phyloP scores from a whole-genome alignment of 1,284 basidiomycete species.

The Vanrija humicola region DNA sequence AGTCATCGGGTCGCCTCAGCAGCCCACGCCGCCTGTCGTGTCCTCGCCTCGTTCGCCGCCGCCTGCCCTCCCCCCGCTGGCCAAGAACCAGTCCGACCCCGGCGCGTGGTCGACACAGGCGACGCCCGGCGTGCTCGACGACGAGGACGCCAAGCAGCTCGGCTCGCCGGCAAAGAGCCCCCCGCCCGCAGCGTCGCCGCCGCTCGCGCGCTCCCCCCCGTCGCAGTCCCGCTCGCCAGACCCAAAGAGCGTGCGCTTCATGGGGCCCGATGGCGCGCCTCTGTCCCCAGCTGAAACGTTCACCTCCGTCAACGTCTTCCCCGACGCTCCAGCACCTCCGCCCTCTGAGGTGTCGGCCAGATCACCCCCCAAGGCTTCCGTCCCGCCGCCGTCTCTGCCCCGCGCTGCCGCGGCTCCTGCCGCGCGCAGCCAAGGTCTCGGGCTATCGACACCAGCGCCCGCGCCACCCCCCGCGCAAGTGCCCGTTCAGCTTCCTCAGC shows the following conservation, averaged over 20 bases:
- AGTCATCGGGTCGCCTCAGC: neutral
- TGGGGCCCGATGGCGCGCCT: slow-evolving; percentile 47
- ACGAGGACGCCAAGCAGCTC: slow-evolving; percentile 11
- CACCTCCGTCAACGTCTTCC: slow-evolving; percentile 34
- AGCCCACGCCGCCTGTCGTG: slow-evolving; percentile 1
- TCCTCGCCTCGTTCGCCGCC: slow-evolving; percentile 6
- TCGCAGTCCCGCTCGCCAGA: neutral
- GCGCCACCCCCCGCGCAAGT: neutral
- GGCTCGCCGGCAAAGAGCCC: slow-evolving; percentile 2
- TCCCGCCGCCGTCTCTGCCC: neutral
- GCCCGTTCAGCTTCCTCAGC: neutral
- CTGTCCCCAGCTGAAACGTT: slow-evolving; percentile 37
- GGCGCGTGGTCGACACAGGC: slow-evolving; percentile 45
- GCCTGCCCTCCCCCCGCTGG: slow-evolving; percentile 14
- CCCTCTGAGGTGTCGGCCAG: neutral
- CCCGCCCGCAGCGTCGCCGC: neutral
- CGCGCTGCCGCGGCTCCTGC: neutral
- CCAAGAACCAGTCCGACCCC: slow-evolving; percentile 10
- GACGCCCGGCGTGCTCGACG: slow-evolving; percentile 42
- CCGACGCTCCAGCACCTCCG: slow-evolving; percentile 33
- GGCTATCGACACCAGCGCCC: neutral
- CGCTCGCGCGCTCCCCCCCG: neutral
- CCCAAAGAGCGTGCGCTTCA: slow-evolving; percentile 45
- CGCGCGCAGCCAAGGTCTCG: no score
- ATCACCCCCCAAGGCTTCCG: slow-evolving; percentile 8